Evolutionary conservation across 129 eudicot genomes (phyloP).

Genomic region (Flaveria brownii): DNA sequence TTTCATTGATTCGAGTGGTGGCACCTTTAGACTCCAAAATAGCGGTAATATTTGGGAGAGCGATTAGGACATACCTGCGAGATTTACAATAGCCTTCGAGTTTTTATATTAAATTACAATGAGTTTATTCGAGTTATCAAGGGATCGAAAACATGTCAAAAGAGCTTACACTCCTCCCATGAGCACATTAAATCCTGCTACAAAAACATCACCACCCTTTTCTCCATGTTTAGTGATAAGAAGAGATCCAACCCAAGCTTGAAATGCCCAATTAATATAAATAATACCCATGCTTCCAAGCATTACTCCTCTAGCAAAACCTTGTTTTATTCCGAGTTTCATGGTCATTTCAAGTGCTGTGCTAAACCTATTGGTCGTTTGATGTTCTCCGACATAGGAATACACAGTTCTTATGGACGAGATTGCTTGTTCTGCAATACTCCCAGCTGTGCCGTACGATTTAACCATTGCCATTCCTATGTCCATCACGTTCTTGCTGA

Average conservation of each 20-base stretch:
- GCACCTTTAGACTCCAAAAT: constrained; percentile 64
- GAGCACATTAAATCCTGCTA: constrained; percentile 73
- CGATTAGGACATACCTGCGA: constrained; percentile 59
- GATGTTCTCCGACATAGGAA: constrained; percentile 62
- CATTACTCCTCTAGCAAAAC: constrained; percentile 72
- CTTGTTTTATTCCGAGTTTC: constrained; percentile 68
- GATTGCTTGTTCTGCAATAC: constrained; percentile 69
- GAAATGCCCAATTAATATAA: constrained; percentile 75
- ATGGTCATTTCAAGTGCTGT: constrained; percentile 53
- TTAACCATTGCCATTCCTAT: constrained; percentile 50
- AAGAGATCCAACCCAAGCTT: constrained; percentile 71
- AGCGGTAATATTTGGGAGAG: constrained; percentile 69
- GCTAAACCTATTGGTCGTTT: constrained; percentile 55
- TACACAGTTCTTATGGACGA: constrained; percentile 69
- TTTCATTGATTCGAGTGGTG: constrained; percentile 56
- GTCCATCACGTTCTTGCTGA: constrained; percentile 61
- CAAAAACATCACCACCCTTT: constrained; percentile 69
- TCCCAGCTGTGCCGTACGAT: constrained; percentile 64
- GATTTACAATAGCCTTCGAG: constrained; percentile 2
- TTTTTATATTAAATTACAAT: not conserved
- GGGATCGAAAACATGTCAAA: not conserved
- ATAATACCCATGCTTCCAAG: constrained; percentile 77
- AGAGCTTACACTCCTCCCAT: constrained; percentile 76
- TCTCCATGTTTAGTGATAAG: constrained; percentile 59
- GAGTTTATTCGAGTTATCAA: too few relatives aligned